Base-by-base conservation (phyloP, 2,329 filamentous ascomycete species). In the Lachnellula cervina region DNA sequence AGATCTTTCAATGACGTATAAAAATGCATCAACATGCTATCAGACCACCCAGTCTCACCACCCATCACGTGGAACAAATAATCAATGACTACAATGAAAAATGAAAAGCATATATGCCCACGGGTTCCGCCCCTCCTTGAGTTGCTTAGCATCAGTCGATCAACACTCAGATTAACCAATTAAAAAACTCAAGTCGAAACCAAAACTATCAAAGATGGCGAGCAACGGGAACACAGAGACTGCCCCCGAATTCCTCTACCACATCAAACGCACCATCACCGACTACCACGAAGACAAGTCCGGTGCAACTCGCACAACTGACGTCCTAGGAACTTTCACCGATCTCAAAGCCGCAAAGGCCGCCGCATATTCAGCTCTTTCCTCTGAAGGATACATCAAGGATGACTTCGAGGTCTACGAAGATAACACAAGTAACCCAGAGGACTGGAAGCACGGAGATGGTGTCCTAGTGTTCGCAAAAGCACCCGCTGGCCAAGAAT, bases 321-420 rank as follows among this genome's bases (percentile, higher is more conserved):
- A 70, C 59, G 68, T 75, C 16, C 70, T 76, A 1, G 72, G 68
- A 50, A 76, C 74, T 0, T 73, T 71, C 54, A 70, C 68, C 4
- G 65, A 66, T 16, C 60, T 75, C 5, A 47, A 62, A 3, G 67
- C 71, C 0, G 74, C 75, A 14, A 75, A 76, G 57, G 52, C 55
- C 2, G 75, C 71, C 35, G 68, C 73, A 16, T 54, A 56, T 34
- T 57, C 57, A 4, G 68, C 70, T 0, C 64, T 77, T 0, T 46
- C 64, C 4, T 50, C 55, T 0, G 66, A 76, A 23, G 69, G 69
- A 38, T 77, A 75, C 63, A 45, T 67, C 1, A 65, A 68, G 5
- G 65, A 68, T 5, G 73, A 74, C 57, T 76, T 77, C 51, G 50
- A 50, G n/a, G 57, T 61, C 7, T 76, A 72, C 57, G 63, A 68